Evolutionary conservation across 2,329 filamentous ascomycete genomes (phyloP), one percentile per base, ranked within the genome.

Genomic region (Fusarium sp.): DNA sequence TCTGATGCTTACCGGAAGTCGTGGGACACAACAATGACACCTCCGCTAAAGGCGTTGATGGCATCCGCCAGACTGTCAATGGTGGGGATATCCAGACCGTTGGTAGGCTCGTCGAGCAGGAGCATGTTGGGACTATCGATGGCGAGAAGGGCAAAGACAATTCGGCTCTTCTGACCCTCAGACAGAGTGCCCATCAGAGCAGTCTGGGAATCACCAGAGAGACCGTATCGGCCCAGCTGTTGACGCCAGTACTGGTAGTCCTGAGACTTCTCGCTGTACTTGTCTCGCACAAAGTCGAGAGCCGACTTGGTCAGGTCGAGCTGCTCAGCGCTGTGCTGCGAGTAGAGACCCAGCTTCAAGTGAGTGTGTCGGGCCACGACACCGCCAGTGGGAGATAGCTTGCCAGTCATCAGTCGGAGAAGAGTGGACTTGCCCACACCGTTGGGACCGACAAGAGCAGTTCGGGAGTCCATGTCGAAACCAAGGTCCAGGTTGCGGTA

Each of bases 231-330:
- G 80, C 96, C 96, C 40, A 99, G 93, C 87, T 98, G 95, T 86
- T 98, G 96, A 82, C 96, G 92, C 96, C 96, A 99, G 91, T 96
- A 99, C 87, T 99, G 96, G 89, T 98, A 97, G 83, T 99, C 96
- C 84, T 99, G 96, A 63, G 92, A 95, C 86, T 96, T 94, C 75
- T 92, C 88, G 50, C 88, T 85, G 87, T 97, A 98, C 89, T 96
- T 98, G 87, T 98, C 96, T 74, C 96, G 93, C 73, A 98, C 96
- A 82, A 99, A 99, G 85, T 99, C 97, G 64, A 99, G 91, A 10
- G 96, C 92, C 54, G 95, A 98, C 89, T 99, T 99, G 85, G 95
- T 99, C 74, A 99, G 89, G 84, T 99, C 96, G 61, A 99, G 93
- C 88, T 98, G 96, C 85, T 99, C 96, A 64, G 96, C 94, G 74